phyloP scores from a whole-genome alignment of 495 filamentous ascomycete species.

The Amphirosellinia nigrospora region DNA sequence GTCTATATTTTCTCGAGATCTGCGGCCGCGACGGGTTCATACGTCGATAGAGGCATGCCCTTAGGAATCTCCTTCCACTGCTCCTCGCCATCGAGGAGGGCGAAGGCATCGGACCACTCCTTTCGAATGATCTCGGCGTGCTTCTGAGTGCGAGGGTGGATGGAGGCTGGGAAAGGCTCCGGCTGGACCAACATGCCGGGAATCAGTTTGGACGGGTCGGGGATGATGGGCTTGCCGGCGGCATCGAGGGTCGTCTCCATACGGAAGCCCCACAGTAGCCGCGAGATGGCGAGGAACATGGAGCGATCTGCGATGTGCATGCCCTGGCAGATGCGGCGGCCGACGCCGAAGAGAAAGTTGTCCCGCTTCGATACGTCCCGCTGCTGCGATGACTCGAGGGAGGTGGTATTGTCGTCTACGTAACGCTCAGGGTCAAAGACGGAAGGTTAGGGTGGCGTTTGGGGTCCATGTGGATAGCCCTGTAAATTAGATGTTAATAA shows the following conservation, averaged over 20 bases:
- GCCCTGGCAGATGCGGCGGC: conserved; percentile 62
- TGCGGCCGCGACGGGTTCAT: conserved; percentile 18
- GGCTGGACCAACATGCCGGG: conserved; percentile 30
- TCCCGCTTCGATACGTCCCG: conserved; percentile 48
- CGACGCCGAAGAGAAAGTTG: conserved; percentile 58
- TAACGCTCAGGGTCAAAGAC: conserved; percentile 58
- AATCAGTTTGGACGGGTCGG: conserved; percentile 22
- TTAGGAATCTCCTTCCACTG: conserved; percentile 30
- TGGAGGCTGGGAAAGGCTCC: conserved; percentile 21
- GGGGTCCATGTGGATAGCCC: conserved; percentile 51
- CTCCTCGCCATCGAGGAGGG: conserved; percentile 24
- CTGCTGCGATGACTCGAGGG: conserved; percentile 39
- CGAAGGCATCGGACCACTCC: conserved; percentile 18
- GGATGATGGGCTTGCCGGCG: conserved; percentile 11
- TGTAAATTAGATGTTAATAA: conserved; percentile 16
- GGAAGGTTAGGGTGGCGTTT: conserved; percentile 48
- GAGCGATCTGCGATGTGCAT: conserved; percentile 60
- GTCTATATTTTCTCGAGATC: conserved; percentile 19
- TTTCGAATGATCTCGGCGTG: conserved; percentile 24
- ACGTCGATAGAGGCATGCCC: conserved; percentile 28
- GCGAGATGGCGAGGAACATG: conserved; percentile 53
- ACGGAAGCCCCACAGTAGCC: conserved; percentile 57
- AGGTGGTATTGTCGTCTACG: conserved; percentile 36
- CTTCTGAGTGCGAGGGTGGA: conserved; percentile 22
- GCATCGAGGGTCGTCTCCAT: conserved; percentile 39